These are phyloP conservation scores for Globisporangium solare DNA, from an alignment of 352 stramenopile species.

Conservation along the genomic window DNA sequence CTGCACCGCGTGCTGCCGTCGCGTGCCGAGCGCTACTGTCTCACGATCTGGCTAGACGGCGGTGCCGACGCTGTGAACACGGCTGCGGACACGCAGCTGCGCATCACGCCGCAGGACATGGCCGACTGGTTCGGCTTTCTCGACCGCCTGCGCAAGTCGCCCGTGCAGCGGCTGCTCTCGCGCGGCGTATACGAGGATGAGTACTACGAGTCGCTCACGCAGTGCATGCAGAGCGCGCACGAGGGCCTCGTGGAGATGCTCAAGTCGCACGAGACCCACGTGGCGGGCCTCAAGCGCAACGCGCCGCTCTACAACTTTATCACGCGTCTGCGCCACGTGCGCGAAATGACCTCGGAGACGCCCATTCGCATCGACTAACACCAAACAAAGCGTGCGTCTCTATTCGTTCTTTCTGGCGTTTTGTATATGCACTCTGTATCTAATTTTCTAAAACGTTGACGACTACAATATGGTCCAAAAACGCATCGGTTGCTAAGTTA, in stretches of 20 bases:
- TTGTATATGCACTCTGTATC: too few relatives aligned
- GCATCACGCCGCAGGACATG: conserved; percentile 55
- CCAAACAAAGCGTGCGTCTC: background rate
- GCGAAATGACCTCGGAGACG: conserved; percentile 36
- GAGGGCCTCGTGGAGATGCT: conserved; percentile 62
- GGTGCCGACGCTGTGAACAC: conserved; percentile 45
- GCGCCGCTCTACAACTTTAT: conserved; percentile 43
- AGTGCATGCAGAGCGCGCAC: conserved; percentile 53
- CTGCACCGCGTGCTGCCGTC: conserved; percentile 28
- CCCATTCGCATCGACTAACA: conserved; percentile 25
- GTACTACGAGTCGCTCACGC: conserved; percentile 63
- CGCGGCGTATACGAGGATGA: conserved; percentile 73
- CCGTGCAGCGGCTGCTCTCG: conserved; percentile 67
- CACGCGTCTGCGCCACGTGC: conserved; percentile 35
- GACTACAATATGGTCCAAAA: too few relatives aligned
- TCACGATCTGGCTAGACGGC: conserved; percentile 63
- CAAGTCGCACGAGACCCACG: conserved; percentile 56
- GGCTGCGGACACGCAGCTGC: conserved; percentile 56
- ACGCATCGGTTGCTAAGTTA: background rate
- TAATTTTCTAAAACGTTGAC: too few relatives aligned
- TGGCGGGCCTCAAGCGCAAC: conserved; percentile 48
- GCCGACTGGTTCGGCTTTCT: conserved; percentile 63
- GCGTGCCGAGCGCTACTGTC: conserved; percentile 21
- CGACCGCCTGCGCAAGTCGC: conserved; percentile 46
- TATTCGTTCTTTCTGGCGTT: background rate